Percentiles rank a stretch among this genome's conserved stretches.
Conservation (phyloP, 257 asterid species). For the Nemophila menziesii region DNA sequence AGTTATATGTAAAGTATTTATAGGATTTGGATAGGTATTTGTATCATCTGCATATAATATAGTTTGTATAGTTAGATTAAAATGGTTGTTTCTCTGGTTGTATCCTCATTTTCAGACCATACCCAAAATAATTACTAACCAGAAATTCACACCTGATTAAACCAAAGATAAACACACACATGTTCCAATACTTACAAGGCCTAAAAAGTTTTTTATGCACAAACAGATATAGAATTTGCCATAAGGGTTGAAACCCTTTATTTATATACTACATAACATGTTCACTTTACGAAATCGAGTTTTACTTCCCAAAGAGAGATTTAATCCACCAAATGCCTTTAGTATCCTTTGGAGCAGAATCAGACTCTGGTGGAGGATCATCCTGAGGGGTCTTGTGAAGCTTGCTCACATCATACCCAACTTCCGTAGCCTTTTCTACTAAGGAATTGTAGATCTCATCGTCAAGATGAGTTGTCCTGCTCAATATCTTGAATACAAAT, state of each 20-base stretch:
- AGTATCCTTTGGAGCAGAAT: slow-evolving; percentile 4
- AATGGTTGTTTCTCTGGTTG: slow-evolving; percentile 4
- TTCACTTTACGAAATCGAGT: not conserved
- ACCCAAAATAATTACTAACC: not conserved
- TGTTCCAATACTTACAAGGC: not conserved
- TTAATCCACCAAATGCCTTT: slow-evolving; percentile 18
- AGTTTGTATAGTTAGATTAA: slow-evolving; percentile 15
- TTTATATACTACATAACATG: not conserved
- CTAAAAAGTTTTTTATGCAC: not conserved
- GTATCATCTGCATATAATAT: slow-evolving; percentile 16
- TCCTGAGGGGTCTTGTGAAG: slow-evolving; percentile 11
- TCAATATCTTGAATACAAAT: slow-evolving; percentile 7
- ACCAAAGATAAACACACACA: not conserved
- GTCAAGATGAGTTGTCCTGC: slow-evolving; percentile 10
- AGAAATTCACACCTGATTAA: not conserved
- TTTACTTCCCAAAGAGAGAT: slow-evolving; percentile 11
- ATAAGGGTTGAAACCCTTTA: slow-evolving; percentile 3
- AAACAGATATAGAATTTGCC: not conserved
- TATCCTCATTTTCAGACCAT: not conserved
- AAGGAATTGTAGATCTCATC: slow-evolving; percentile 7
- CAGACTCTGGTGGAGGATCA: slow-evolving; percentile 17
- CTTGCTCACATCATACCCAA: slow-evolving; percentile 16
- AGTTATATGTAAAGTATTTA: slow-evolving; percentile 12
- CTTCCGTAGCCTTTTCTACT: slow-evolving; percentile 10
- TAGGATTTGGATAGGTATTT: slow-evolving; percentile 18